A percentile compares a stretch with the other conserved stretches of the same genome.
These are phyloP conservation scores for Jimgerdemannia flammicorona DNA, from an alignment of 192 early-diverging fungal species.

Conservation along the genomic window DNA sequence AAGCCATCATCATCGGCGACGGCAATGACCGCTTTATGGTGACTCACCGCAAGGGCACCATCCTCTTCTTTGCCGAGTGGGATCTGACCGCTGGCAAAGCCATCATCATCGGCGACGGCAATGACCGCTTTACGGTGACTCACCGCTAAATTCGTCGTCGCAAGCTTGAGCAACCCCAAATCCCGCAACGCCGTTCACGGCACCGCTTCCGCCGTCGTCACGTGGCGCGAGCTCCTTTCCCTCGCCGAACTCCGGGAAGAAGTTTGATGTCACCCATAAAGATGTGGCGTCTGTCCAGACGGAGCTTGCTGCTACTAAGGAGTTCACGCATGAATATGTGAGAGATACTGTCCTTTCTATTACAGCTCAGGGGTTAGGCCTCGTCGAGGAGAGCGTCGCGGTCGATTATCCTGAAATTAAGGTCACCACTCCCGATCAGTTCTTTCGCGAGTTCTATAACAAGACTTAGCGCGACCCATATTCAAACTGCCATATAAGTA, in stretches of 20 bases:
- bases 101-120: neutral
- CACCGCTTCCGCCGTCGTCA: neutral
- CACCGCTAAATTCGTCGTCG: neutral
- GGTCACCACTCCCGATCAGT: no score
- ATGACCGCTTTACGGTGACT: neutral
- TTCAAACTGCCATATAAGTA: no score
- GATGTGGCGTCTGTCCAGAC: no score
- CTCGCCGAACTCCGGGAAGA: neutral
- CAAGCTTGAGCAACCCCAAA: neutral
- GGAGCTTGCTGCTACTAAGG: no score
- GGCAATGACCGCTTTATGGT: neutral
- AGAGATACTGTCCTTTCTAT: no score
- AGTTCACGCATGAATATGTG: no score
- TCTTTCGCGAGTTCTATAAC: no score
- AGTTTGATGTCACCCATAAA: neutral
- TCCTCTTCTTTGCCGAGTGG: neutral
- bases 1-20: neutral
- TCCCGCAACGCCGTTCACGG: neutral
- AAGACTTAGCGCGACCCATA: no score
- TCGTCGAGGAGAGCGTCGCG: no score
- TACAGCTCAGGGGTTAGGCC: no score
- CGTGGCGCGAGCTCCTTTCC: neutral
- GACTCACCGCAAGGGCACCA: neutral
- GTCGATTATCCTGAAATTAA: no score
- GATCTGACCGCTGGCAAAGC: neutral